Evolutionary conservation across 352 stramenopile species (phyloP).

Genomic region (Pythium folliculosum): DNA sequence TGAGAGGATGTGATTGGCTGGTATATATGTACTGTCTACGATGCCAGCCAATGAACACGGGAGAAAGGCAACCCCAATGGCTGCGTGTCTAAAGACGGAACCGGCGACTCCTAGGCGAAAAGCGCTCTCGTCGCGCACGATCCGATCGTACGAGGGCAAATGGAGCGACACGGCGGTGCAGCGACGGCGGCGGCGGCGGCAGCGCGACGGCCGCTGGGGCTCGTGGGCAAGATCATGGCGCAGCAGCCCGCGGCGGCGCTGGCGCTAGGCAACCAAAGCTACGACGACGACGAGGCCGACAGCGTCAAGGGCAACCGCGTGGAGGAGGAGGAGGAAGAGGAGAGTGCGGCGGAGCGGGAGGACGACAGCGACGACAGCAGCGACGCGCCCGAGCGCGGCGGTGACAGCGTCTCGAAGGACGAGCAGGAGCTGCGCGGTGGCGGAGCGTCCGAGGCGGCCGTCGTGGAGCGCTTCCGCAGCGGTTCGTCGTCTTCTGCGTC

Average conservation of each 20-base stretch:
- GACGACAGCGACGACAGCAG: not conserved
- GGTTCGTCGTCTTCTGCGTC: not conserved
- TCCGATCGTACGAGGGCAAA: not conserved
- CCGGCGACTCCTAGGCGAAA: no score
- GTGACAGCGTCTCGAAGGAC: not conserved
- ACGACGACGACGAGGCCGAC: conserved; percentile 6
- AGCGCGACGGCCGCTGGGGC: not conserved
- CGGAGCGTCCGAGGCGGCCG: not conserved
- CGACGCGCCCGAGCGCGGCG: conserved; percentile 2
- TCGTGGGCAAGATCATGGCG: conserved; percentile 3
- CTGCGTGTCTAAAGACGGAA: no score
- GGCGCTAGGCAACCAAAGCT: conserved; percentile 12
- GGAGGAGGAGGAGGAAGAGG: not conserved
- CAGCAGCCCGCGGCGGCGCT: not conserved
- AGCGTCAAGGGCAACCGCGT: not conserved
- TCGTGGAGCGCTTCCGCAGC: not conserved
- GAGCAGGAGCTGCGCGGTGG: not conserved
- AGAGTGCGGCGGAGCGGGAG: not conserved
- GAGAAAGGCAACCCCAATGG: no score
- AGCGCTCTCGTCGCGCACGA: no score
- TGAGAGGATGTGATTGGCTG: conserved; percentile 5
- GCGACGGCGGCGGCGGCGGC: not conserved
- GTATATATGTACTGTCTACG: conserved; percentile 17
- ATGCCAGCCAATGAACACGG: conserved; percentile 8
- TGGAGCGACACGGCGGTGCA: not conserved